These are phyloP conservation scores for Mortierella sp. DNA, from an alignment of 371 early-diverging fungal species.

Conservation along the genomic window DNA sequence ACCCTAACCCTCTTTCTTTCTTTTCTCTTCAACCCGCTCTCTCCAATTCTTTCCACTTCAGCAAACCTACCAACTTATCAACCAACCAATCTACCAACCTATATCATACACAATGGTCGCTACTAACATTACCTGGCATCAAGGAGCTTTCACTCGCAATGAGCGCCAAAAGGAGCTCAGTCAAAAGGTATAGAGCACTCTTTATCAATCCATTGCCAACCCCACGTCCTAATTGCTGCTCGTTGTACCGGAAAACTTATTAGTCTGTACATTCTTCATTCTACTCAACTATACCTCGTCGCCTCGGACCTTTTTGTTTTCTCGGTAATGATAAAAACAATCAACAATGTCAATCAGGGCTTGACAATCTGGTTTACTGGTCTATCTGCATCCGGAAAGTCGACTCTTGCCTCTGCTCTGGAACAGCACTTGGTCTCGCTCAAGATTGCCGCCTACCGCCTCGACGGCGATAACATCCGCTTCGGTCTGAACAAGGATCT, in stretches of 20 bases:
- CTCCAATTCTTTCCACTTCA: neutral
- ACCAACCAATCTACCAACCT: neutral
- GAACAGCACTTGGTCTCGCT: constrained; percentile 87
- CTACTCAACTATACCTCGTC: constrained; percentile 3
- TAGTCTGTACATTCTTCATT: neutral
- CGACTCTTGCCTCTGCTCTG: constrained; percentile 91
- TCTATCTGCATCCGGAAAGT: constrained; percentile 95
- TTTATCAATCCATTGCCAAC: neutral
- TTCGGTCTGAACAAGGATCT: constrained; percentile 96
- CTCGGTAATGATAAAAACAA: neutral
- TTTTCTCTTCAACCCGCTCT: neutral
- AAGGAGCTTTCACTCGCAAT: constrained; percentile 78
- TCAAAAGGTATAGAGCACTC: constrained; percentile 70
- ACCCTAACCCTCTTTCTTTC: neutral
- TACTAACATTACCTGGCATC: constrained; percentile 95
- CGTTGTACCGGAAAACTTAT: neutral
- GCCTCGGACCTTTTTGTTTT: neutral
- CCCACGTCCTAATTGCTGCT: neutral
- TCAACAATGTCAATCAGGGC: constrained; percentile 59
- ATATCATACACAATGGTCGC: constrained; percentile 60
- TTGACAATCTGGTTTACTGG: constrained; percentile 95
- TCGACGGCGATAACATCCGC: constrained; percentile 97
- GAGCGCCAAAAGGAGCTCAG: constrained; percentile 82
- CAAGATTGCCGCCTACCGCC: constrained; percentile 83
- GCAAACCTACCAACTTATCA: neutral